Evolutionary conservation across 441 rosid species (phyloP).

Genomic region (Syzygium malaccense): DNA sequence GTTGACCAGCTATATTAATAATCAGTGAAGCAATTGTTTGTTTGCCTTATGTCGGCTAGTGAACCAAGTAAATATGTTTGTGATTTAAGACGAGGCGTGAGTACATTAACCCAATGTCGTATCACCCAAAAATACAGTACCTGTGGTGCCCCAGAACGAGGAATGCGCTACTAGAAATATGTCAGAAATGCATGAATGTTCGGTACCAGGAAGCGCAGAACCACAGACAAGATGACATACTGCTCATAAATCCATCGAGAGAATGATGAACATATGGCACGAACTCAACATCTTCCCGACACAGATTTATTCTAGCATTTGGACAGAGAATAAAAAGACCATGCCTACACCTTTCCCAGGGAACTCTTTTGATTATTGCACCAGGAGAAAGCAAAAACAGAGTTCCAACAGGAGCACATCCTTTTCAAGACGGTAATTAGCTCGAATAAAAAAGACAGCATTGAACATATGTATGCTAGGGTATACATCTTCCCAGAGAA

Average conservation of each 20-base stretch:
- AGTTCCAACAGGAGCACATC: background rate
- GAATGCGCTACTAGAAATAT: background rate
- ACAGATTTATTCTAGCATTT: background rate
- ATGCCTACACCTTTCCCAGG: background rate
- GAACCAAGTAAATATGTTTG: background rate
- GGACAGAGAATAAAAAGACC: background rate
- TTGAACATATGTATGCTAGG: background rate
- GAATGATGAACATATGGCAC: background rate
- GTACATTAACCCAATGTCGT: background rate
- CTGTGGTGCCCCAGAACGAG: background rate
- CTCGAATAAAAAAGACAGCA: background rate
- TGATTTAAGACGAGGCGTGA: no score
- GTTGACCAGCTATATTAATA: background rate
- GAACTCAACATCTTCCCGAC: background rate
- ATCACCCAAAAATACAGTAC: background rate
- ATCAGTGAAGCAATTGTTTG: background rate
- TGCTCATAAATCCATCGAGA: background rate
- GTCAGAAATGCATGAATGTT: background rate
- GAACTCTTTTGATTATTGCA: background rate
- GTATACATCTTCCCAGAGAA: background rate
- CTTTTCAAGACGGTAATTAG: background rate
- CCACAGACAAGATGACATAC: background rate
- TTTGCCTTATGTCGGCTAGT: background rate
- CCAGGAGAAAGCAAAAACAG: background rate
- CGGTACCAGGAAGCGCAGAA: background rate